Evolutionary conservation across 345 rosid genomes (phyloP), one percentile per base, ranked within the genome.

Genomic region (Eucalyptus brandiana): DNA sequence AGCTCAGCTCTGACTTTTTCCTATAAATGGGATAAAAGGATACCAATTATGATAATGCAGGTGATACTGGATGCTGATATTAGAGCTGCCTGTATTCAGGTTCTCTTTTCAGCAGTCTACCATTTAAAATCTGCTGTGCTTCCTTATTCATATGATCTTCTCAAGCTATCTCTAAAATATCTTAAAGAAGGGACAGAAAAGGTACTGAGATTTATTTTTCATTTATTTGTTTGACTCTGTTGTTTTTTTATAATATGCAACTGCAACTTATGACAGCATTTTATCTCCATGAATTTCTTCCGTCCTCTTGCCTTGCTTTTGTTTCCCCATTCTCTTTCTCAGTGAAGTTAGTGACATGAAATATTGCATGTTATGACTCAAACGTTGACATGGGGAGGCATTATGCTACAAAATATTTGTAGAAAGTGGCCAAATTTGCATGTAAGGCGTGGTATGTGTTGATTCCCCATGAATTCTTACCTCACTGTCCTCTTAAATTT

Each of bases 81-180:
- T 45, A 93, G 95, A 89, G 94, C 97, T 62, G 98, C 97, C 80
- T 96, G 98, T 91, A 89, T 97, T 76, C 99, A 95, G 93, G 93
- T 96, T 94, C 89, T 97, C 88, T 96, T 97, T 90, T 94, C 99
- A 65, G 97, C 98, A 51, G 96, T 95, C 80, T 96, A 96, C 92
- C 97, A 97, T 92, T 92, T 97, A 89, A 95, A 96, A 93, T 95
- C 95, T 90, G 94, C 96, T n/a, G 93, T 97, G 87, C 89, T 92
- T 88, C 97, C 97, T 48, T 94, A 90, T 90, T 94, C 99, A 87
- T 87, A 91, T 54, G 95, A 93, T 91, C 96, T 97, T 90, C 93
- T 97, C 85, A 94, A 93, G 90, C 95, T 96, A 76, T 92, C 97
- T 87, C 89, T 96, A 86, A 93, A 93, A 87, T 93, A 93, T 91